Percentiles rank a stretch among this genome's conserved stretches.
Evolutionary conservation across 2,329 filamentous ascomycete genomes (phyloP).

Genomic region (Neophaeococcomyces aloes): DNA sequence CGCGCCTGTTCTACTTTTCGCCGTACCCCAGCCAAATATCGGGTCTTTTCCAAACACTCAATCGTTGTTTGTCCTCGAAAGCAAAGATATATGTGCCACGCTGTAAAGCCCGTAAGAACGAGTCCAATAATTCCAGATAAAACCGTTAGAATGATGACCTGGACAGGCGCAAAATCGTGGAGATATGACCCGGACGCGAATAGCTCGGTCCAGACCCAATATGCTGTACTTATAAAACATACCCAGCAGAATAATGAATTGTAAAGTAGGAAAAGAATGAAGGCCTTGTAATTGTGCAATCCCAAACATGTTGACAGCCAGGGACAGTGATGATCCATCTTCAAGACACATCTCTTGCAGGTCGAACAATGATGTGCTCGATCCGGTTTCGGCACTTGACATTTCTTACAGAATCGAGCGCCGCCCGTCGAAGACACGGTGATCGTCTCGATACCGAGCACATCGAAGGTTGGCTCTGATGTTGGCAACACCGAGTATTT

Average conservation of each 20-base stretch:
- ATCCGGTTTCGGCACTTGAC: constrained; percentile 86
- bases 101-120: constrained; percentile 78
- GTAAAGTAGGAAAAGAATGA: constrained; percentile 84
- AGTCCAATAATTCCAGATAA: constrained; percentile 83
- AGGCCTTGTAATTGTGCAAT: constrained; percentile 88
- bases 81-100: constrained; percentile 81
- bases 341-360: constrained; percentile 85
- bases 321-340: constrained; percentile 99
- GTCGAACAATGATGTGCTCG: constrained; percentile 94
- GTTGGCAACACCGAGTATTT: constrained; percentile 71
- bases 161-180: constrained; percentile 68
- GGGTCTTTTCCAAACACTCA: constrained; percentile 88
- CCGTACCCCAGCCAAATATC: constrained; percentile 74
- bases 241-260: constrained; percentile 76
- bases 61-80: constrained; percentile 80
- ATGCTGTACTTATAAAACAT: constrained; percentile 62
- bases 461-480: constrained; percentile 41
- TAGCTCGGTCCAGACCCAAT: constrained; percentile 80
- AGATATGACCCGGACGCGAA: constrained; percentile 58
- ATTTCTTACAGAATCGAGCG: constrained; percentile 92
- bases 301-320: constrained; percentile 96
- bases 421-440: constrained; percentile 89
- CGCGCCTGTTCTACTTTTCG: constrained; percentile 58
- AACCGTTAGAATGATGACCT: constrained; percentile 79
- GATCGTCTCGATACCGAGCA: constrained; percentile 55